Evolutionary conservation across 2,329 filamentous ascomycete genomes (phyloP), one percentile per base, ranked within the genome.

Genomic region (Pseudogymnoascus sp.): DNA sequence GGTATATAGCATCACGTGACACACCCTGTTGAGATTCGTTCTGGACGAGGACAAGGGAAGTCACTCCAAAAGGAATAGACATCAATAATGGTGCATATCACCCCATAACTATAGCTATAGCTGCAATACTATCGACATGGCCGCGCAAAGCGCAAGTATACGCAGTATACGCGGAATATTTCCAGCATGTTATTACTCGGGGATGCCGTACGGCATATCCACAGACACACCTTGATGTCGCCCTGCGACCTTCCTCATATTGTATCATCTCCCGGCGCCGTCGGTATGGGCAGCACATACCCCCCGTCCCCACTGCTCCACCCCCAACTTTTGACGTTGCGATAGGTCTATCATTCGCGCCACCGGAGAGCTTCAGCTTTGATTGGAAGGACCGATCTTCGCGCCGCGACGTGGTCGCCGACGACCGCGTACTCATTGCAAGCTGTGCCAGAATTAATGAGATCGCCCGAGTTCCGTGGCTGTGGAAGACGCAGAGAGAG

Each of bases 391-490:
- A 31, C 25, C 6, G n/a, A 31, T 8, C 45, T 18, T 52, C n/a
- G 25, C 12, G 23, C n/a, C 25, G 45, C n/a, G n/a, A 31, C n/a
- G 45, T 52, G 45, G 18, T 31, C 23, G 45, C 33, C 14, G 25
- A 52, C 25, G 9, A 52, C 45, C 18, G 8, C 25, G 45, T n/a
- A 8, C 45, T 31, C 23, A n/a, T 31, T 16, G 14, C 25, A 52
- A 52, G 45, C 45, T 52, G 45, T 52, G 45, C 25, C 25, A 52
- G n/a, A 11, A 52, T 52, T 52, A 18, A 52, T 52, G 45, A 52
- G 23, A 49, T 49, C 43, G 21, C 43, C 43, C 43, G 21, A 4
- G 1, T 7, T 9, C 43, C 43, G 23, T 49, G 14, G 14, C 43
- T 28, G 43, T 49, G 43, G 43, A 18, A 52, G 23, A 49, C 28